phyloP scores from a whole-genome alignment of 2,329 filamentous ascomycete species.

The Phoma herbarum region DNA sequence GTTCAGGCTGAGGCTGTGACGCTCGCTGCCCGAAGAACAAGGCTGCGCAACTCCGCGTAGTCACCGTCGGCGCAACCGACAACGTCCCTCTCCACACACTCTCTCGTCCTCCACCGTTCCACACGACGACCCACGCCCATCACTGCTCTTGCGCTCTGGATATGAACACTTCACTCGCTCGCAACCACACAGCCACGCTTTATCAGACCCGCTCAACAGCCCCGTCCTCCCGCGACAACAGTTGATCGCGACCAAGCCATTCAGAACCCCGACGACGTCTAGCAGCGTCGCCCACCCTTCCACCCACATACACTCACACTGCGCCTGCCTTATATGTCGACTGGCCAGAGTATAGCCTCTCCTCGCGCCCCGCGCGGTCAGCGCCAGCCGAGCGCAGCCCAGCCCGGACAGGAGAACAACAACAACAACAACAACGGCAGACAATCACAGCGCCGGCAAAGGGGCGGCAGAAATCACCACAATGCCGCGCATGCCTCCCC shows the following conservation, averaged over 20 bases:
- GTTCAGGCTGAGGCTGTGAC: constrained; percentile 21
- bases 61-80: constrained; percentile 26
- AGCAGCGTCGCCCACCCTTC: constrained; percentile 29
- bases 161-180: constrained; percentile 46
- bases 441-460: constrained; percentile 41
- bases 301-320: constrained; percentile 1
- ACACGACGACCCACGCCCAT: constrained; percentile 34
- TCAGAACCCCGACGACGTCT: constrained; percentile 38
- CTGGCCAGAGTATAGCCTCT: constrained; percentile 42
- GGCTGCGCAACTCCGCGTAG: constrained; percentile 27
- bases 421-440: constrained; percentile 39
- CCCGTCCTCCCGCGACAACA: constrained; percentile 36
- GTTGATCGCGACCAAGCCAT: constrained; percentile 29
- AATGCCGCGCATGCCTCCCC: constrained; percentile 27
- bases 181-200: constrained; percentile 30
- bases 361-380: constrained; percentile 46
- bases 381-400: constrained; percentile 42
- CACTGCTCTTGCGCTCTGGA: constrained; percentile 41
- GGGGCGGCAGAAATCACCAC: constrained; percentile 44
- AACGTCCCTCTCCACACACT: constrained; percentile 18
- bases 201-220: constrained; percentile 30
- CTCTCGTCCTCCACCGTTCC: constrained; percentile 21
- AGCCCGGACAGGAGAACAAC: constrained; percentile 33
- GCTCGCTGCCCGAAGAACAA: constrained; percentile 28
- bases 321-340: constrained; percentile 43